phyloP scores from a whole-genome alignment of 2,329 filamentous ascomycete genomes.

The Trichoderma endophyticum region DNA sequence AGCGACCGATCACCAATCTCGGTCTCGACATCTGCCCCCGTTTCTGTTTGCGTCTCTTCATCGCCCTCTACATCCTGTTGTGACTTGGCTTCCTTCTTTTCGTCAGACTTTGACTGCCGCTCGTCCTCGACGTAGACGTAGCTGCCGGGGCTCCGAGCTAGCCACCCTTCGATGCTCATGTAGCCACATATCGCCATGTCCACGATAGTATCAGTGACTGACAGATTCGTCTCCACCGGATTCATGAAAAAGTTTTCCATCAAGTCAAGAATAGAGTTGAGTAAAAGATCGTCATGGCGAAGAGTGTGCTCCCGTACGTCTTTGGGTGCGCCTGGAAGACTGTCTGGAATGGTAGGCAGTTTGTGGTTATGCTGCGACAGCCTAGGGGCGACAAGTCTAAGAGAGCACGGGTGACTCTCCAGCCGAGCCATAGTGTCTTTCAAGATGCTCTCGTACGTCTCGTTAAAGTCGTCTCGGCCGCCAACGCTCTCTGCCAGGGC shows the following conservation, averaged over 20 bases:
- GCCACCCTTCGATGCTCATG: slow-evolving; percentile 85
- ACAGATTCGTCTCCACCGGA: slow-evolving; percentile 85
- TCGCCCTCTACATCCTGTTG: background rate
- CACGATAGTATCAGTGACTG: slow-evolving; percentile 78
- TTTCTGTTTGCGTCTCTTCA: slow-evolving; percentile 11
- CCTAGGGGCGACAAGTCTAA: slow-evolving; percentile 63
- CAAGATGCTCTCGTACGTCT: slow-evolving; percentile 67
- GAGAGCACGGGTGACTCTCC: slow-evolving; percentile 70
- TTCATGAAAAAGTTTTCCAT: slow-evolving; percentile 84
- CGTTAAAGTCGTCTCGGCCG: slow-evolving; percentile 66
- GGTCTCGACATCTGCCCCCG: slow-evolving; percentile 7
- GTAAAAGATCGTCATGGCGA: slow-evolving; percentile 58
- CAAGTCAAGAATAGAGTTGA: slow-evolving; percentile 65
- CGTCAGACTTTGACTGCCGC: background rate
- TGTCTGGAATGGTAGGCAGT: slow-evolving; percentile 52
- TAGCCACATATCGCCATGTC: slow-evolving; percentile 81
- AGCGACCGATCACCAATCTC: background rate
- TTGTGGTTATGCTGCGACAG: slow-evolving; percentile 55
- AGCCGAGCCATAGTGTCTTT: slow-evolving; percentile 67
- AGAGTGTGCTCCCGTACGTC: slow-evolving; percentile 61
- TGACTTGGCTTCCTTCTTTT: background rate
- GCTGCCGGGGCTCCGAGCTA: slow-evolving; percentile 67
- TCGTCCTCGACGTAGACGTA: slow-evolving; percentile 49
- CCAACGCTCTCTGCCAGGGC: slow-evolving; percentile 66
- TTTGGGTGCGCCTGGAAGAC: slow-evolving; percentile 57